Conservation (phyloP, 257 asterid genomes). For the Solanum sparsipilum region DNA sequence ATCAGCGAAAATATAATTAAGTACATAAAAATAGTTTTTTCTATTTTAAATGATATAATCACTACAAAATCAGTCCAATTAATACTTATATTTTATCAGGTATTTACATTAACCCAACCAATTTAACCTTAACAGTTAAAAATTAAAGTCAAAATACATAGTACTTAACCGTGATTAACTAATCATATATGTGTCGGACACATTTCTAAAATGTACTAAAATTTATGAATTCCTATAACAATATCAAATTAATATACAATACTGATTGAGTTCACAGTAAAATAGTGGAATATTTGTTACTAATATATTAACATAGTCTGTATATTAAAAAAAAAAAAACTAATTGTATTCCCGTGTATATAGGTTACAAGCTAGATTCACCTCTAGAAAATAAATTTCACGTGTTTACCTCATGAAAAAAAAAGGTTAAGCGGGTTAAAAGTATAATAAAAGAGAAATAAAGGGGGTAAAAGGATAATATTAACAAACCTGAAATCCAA, state of each 20-base stretch:
- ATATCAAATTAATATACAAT: background rate
- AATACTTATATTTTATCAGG: background rate
- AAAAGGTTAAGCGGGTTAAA: background rate
- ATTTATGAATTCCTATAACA: background rate
- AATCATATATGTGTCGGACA: background rate
- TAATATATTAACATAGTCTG: background rate
- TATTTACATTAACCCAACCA: background rate
- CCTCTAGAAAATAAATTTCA: background rate
- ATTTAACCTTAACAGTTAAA: background rate
- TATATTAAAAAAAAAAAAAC: background rate
- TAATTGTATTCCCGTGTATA: background rate
- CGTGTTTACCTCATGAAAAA: background rate
- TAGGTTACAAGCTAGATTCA: too few relatives aligned
- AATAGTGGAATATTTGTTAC: background rate
- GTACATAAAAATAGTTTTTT: too few relatives aligned
- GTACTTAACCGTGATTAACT: too few relatives aligned
- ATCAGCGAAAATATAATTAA: too few relatives aligned
- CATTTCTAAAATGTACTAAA: background rate
- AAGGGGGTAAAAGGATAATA: background rate
- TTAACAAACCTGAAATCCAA: slow-evolving; percentile 77
- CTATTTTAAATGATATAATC: too few relatives aligned
- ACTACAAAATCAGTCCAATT: background rate
- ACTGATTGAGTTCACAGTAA: background rate
- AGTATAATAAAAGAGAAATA: background rate
- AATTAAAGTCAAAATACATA: background rate